Evolutionary conservation across 352 stramenopile species (phyloP), one percentile per base, ranked within the genome.

Genomic region (Pelagophyceae sp.): DNA sequence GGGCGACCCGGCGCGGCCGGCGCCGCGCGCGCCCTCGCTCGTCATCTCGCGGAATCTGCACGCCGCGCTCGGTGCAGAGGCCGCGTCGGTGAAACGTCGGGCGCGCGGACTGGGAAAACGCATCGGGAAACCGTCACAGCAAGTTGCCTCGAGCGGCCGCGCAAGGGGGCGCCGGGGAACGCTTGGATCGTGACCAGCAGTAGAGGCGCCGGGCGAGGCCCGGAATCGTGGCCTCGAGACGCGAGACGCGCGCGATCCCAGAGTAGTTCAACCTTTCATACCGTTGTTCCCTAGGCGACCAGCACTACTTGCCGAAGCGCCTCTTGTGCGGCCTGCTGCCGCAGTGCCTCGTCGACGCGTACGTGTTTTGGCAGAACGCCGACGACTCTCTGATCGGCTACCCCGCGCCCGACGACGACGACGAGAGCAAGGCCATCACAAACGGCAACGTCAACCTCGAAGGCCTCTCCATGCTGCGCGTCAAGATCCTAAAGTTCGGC

Each of bases 301-400:
- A 95, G 79, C 87, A 82, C 23, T 96, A 92, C 69, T 85, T 98
- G 37, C 94, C 94, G 2, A 88, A 89, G 23, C 87, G 94, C 0
- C 91, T 98, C 60, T 80, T 99, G 29, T 92, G 96, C 45, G 96
- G 96, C 37, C 81, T 98, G 33, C 72, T 99, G 50, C 95, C 95
- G 15, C 93, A 87, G 61, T 94, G 90, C 25, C 87, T 99, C 38
- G 83, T 98, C 3, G 95, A 98, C 69, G 91, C 91, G 31, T 98
- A 98, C 77, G 83, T 92, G 0, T 98, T 98, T 80, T 99, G 96
- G 96, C 92, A 98, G 72, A 95, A 92, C 60, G 91, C 96, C 79
- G 90, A 98, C 81, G 93, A 97, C 67, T 89, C 89, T 50, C 86
- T 99, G 23, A 90, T 95, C 78, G 95, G 95, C 20, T 96, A 98